Evolutionary conservation across 2,329 filamentous ascomycete species (phyloP).

Genomic region (Pestalotiopsis fici): DNA sequence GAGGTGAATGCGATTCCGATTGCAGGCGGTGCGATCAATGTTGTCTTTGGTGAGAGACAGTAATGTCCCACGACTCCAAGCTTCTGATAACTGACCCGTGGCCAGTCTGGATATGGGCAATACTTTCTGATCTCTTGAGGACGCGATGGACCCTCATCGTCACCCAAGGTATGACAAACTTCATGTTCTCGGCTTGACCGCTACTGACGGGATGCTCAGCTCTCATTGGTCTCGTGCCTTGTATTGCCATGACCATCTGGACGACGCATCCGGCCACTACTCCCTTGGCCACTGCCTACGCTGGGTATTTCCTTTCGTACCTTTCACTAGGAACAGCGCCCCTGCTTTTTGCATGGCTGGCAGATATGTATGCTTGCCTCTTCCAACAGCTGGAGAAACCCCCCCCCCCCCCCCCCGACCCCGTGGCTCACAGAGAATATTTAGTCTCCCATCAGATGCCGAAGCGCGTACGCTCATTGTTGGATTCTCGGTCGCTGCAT

Average conservation of each 20-base stretch:
- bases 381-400: no score
- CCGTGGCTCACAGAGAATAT: neutral
- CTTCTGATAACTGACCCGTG: neutral
- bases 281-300: slow-evolving; percentile 47
- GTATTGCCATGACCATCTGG: slow-evolving; percentile 56
- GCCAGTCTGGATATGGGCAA: slow-evolving; percentile 40
- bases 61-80: no score
- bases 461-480: slow-evolving; percentile 50
- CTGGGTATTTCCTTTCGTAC: slow-evolving; percentile 52
- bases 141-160: slow-evolving; percentile 53
- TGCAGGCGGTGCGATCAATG: slow-evolving; percentile 47
- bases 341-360: slow-evolving; percentile 53
- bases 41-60: slow-evolving; percentile 35
- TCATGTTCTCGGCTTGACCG: neutral
- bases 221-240: slow-evolving; percentile 45
- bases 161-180: slow-evolving; percentile 34
- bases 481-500: slow-evolving; percentile 47
- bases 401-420: no score
- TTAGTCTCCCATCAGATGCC: slow-evolving; percentile 43
- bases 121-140: slow-evolving; percentile 15
- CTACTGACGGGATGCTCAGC: slow-evolving; percentile 17
- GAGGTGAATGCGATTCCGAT: slow-evolving; percentile 52
- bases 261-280: slow-evolving; percentile 43
- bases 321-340: slow-evolving; percentile 50
- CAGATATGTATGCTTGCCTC: slow-evolving; percentile 38